phyloP scores from a whole-genome alignment of 495 filamentous ascomycete genomes.

The Tuber magnatum region DNA sequence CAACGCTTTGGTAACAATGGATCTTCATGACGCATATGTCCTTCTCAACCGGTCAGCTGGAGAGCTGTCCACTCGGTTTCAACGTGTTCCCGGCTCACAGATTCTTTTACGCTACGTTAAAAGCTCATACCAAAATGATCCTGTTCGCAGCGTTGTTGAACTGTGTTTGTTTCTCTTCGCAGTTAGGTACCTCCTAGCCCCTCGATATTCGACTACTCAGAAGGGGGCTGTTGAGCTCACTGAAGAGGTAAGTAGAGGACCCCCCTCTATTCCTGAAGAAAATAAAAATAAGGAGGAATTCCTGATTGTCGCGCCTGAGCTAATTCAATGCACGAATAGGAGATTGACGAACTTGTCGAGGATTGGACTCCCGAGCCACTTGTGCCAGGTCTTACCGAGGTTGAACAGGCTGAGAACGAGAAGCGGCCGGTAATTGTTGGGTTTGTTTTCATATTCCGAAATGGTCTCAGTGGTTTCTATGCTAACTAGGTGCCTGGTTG shows the following conservation, averaged over 20 bases:
- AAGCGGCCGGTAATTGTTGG: slow-evolving; percentile 80
- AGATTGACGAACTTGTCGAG: slow-evolving; percentile 94
- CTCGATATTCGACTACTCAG: slow-evolving; percentile 80
- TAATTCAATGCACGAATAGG: slow-evolving; percentile 45
- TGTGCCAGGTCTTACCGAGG: slow-evolving; percentile 59
- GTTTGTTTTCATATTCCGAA: slow-evolving; percentile 46
- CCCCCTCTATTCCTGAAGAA: neutral
- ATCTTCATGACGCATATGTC: slow-evolving; percentile 69
- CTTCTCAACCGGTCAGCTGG: slow-evolving; percentile 60
- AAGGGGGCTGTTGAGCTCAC: slow-evolving; percentile 78
- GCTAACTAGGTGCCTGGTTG: slow-evolving; percentile 44
- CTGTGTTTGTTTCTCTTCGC: slow-evolving; percentile 93
- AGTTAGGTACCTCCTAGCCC: slow-evolving; percentile 82
- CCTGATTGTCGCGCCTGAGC: neutral
- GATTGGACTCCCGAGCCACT: slow-evolving; percentile 96
- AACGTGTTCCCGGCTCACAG: slow-evolving; percentile 83
- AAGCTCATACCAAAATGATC: slow-evolving; percentile 96
- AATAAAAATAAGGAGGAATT: neutral
- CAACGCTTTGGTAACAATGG: slow-evolving; percentile 49
- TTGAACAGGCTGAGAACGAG: slow-evolving; percentile 77
- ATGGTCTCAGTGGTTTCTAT: neutral
- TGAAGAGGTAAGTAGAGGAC: slow-evolving; percentile 57
- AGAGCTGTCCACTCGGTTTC: slow-evolving; percentile 64
- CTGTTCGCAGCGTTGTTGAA: slow-evolving; percentile 85
- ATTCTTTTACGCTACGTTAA: slow-evolving; percentile 92